Evolutionary conservation across 306 rosid species (phyloP).

Genomic region (Corylus americana): DNA sequence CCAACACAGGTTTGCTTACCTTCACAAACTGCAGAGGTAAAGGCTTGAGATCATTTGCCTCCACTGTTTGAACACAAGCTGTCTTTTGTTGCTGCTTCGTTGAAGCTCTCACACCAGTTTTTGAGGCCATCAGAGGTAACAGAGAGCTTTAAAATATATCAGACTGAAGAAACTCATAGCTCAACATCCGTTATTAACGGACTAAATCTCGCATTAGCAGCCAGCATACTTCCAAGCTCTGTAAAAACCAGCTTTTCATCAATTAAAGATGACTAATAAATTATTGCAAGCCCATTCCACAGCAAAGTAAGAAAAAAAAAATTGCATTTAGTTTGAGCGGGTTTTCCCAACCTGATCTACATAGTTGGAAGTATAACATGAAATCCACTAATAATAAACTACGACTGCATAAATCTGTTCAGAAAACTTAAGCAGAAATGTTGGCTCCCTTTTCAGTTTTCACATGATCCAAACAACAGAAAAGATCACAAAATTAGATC

Average conservation of each 20-base stretch:
- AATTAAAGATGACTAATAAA: neutral
- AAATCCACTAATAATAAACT: neutral
- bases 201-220: conserved; percentile 19
- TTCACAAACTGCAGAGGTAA: conserved; percentile 35
- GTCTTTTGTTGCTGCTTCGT: conserved; percentile 54
- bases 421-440: neutral
- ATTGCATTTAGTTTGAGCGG: neutral
- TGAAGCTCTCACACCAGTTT: conserved; percentile 49
- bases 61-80: conserved; percentile 45
- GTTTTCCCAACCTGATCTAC: neutral
- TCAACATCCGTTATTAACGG: conserved; percentile 32
- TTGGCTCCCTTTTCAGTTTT: conserved; percentile 5
- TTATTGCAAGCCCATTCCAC: neutral
- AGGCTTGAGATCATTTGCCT: conserved; percentile 48
- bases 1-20: conserved; percentile 43
- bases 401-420: conserved; percentile 11
- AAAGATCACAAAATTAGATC: conserved; percentile 14
- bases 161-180: conserved; percentile 38
- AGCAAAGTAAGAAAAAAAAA: neutral
- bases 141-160: conserved; percentile 34
- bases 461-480: neutral
- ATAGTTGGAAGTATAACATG: neutral
- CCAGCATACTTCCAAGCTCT: conserved; percentile 14
- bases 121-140: conserved; percentile 69
- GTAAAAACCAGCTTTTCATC: neutral